Evolutionary conservation across 306 rosid species (phyloP).

Genomic region (Vigna hirtella): DNA sequence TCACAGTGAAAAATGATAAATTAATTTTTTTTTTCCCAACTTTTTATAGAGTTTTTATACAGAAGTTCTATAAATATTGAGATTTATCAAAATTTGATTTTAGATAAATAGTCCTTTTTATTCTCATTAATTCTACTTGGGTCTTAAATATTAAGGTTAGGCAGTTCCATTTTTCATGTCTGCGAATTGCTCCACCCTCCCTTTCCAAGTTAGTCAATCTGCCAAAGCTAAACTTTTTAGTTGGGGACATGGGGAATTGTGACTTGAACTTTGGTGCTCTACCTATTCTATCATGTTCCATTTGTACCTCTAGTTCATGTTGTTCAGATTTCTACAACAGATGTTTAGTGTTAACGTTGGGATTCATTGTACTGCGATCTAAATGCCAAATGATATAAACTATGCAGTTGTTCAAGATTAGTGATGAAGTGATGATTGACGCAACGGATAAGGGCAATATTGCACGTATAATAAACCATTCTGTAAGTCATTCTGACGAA

Average conservation of each 20-base stretch:
- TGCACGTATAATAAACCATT: constrained; percentile 91
- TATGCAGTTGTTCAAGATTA: constrained; percentile 94
- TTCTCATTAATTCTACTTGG: constrained; percentile 11
- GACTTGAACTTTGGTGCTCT: not conserved
- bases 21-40: not conserved
- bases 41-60: not conserved
- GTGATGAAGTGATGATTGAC: constrained; percentile 87
- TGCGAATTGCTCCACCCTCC: not conserved
- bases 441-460: constrained; percentile 89
- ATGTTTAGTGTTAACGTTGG: constrained; percentile 1
- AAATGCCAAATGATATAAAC: constrained; percentile 33
- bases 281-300: constrained; percentile 15
- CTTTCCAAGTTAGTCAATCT: not conserved
- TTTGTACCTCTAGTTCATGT: constrained; percentile 6
- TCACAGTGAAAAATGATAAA: constrained; percentile 1
- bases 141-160: constrained; percentile 2
- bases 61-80: not conserved
- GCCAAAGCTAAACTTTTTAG: constrained; percentile 2
- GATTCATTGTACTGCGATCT: constrained; percentile 24
- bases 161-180: constrained; percentile 3
- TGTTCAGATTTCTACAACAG: not conserved
- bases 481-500: constrained; percentile 61
- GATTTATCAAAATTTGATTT: not conserved
- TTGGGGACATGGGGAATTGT: constrained; percentile 4
- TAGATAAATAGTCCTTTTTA: constrained; percentile 6